Evolutionary conservation across 192 early-diverging fungal genomes (phyloP).

Genomic region (Coemansia sp.): DNA sequence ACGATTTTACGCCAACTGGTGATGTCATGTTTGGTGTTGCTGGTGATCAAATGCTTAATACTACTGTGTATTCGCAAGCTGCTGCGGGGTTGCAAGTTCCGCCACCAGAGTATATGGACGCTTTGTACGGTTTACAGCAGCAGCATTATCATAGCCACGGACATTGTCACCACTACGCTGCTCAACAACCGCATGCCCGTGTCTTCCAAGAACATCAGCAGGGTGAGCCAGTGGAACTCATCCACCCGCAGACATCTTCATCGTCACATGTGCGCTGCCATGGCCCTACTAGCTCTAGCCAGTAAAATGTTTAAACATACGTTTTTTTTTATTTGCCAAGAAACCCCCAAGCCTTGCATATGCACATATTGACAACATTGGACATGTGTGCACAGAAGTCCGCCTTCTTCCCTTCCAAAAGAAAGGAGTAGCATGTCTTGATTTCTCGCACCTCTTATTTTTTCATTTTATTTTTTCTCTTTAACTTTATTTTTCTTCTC

Average conservation of each 20-base stretch:
- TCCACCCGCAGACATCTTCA: neutral
- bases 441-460: neutral
- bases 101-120: slow-evolving; percentile 2
- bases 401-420: too few species aligned
- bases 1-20: neutral
- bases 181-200: neutral
- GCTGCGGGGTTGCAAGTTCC: neutral
- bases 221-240: neutral
- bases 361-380: too few species aligned
- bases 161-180: too few species aligned
- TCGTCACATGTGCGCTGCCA: neutral
- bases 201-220: neutral
- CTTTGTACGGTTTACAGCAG: neutral
- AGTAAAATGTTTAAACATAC: too few species aligned
- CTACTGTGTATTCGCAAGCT: neutral
- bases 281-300: neutral
- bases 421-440: neutral
- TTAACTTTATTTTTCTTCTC: neutral
- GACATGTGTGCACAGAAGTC: too few species aligned
- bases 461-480: neutral
- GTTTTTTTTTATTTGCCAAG: too few species aligned
- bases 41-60: neutral
- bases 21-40: neutral
- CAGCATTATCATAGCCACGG: neutral
- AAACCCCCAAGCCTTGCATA: too few species aligned